Base-by-base conservation (phyloP, 2,329 filamentous ascomycete genomes). In the Trematosphaeria pertusa region DNA sequence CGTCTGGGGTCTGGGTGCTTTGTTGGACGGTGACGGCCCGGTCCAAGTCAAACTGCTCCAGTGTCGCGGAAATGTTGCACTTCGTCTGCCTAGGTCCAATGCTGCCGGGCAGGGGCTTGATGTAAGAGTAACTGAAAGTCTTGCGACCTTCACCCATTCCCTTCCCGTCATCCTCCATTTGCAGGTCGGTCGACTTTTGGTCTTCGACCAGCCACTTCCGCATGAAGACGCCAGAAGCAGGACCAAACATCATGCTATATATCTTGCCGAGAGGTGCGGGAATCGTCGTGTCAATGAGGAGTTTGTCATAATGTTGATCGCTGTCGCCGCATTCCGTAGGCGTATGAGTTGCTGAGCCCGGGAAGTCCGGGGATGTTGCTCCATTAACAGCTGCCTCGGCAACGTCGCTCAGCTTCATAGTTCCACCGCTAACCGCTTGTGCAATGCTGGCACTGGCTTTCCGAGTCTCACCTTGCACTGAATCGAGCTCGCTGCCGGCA, bases 41-140 rank as follows among this genome's bases (percentile, higher is more conserved):
- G 45, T 97, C 93, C 12, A 95, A 78, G 67, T 99, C 93, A 21
- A 95, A 78, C 35, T 82, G 79, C 50, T 97, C 92, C n/a, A 99
- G 67, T 4, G 81, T 88, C 72, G 96, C 91, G 1, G 85, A 88
- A 38, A 91, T 91, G 48, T 95, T 87, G 70, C 94, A 99, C 67
- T 96, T 97, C 10, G 94, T 99, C 75, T 96, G 90, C 68, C 83
- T 94, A 0, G 94, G 94, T 0, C 94, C 94, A 56, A 99, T 93
- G 1, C 89, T 80, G 2, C 81, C 89, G 60, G 86, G 82, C 2
- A 99, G 77, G 1, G 94, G 94, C 70, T 97, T 97, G 74, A 96
- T 96, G 69, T 97, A 99, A 1, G 86, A 87, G 68, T 87, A 96
- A 15, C 78, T 84, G 35, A 92, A 84, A 3, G 82, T 81, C 67